Conservation (phyloP, 495 filamentous ascomycete genomes). For the Hypoxylon intermedium region DNA sequence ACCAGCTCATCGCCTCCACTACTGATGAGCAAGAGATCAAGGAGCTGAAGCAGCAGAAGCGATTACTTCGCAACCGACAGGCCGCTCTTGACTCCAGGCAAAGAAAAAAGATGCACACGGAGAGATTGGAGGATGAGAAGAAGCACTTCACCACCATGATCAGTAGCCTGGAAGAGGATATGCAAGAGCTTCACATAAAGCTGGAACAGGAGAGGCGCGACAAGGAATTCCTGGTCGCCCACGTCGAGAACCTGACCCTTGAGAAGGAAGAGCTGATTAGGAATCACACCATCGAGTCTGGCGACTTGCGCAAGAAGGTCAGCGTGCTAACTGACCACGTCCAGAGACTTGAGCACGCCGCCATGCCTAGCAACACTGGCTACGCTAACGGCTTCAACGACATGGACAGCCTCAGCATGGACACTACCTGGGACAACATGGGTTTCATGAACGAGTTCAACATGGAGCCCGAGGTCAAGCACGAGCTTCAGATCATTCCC, state of each 20-base stretch:
- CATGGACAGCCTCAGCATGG: slow-evolving; percentile 85
- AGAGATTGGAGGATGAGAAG: slow-evolving; percentile 96
- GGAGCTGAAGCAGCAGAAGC: slow-evolving; percentile 98
- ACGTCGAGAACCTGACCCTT: slow-evolving; percentile 75
- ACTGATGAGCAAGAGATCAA: slow-evolving; percentile 94
- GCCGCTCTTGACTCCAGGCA: slow-evolving; percentile 98
- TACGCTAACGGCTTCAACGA: slow-evolving; percentile 75
- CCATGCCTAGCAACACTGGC: slow-evolving; percentile 63
- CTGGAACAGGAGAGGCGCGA: slow-evolving; percentile 70
- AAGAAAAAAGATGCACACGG: slow-evolving; percentile 98
- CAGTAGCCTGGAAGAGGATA: slow-evolving; percentile 78
- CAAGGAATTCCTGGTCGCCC: slow-evolving; percentile 74
- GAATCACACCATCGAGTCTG: slow-evolving; percentile 89
- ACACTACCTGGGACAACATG: slow-evolving; percentile 79
- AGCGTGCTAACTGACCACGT: slow-evolving; percentile 84
- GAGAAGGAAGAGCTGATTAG: slow-evolving; percentile 93
- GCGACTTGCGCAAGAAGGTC: slow-evolving; percentile 95
- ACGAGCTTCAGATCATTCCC: slow-evolving; percentile 62
- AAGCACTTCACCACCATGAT: slow-evolving; percentile 82
- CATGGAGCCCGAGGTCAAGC: slow-evolving; percentile 61
- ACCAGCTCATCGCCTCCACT: slow-evolving; percentile 86
- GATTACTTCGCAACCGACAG: slow-evolving; percentile 91
- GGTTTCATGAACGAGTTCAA: slow-evolving; percentile 71
- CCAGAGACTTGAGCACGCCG: slow-evolving; percentile 75
- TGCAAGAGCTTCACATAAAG: slow-evolving; percentile 70